phyloP scores from a whole-genome alignment of 768 basidiomycete species.

The Lactarius pseudohatsudake region DNA sequence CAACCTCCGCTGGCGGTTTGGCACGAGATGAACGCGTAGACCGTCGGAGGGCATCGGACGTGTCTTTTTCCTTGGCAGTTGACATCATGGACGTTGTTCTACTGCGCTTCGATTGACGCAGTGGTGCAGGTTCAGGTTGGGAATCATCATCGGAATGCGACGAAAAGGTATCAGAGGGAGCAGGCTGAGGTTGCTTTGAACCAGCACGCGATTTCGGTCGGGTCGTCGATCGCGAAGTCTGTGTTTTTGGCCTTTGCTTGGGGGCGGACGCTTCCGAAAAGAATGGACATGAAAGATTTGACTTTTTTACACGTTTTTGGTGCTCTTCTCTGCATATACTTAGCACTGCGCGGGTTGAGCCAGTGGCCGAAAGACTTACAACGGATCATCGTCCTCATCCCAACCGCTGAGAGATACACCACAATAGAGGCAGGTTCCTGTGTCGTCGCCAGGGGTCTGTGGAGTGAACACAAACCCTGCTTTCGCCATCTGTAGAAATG shows the following conservation, averaged over 20 bases:
- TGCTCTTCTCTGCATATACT: constrained; percentile 63
- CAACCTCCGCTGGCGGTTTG: constrained; percentile 12
- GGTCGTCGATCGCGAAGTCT: constrained; percentile 34
- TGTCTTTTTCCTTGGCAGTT: constrained; percentile 10
- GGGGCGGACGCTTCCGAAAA: constrained; percentile 33
- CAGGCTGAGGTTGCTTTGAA: constrained; percentile 21
- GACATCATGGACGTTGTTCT: constrained; percentile 18
- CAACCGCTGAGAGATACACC: constrained; percentile 77
- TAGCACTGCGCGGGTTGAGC: constrained; percentile 9
- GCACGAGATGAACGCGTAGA: constrained; percentile 28
- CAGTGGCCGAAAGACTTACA: constrained; percentile 52
- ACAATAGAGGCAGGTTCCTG: constrained; percentile 85
- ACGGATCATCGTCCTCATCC: constrained; percentile 84
- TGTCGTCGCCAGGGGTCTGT: constrained; percentile 66
- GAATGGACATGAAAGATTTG: constrained; percentile 45
- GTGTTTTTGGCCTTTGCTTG: constrained; percentile 32
- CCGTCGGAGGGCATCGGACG: constrained; percentile 25
- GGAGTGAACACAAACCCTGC: constrained; percentile 88
- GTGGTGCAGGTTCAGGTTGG: constrained; percentile 17
- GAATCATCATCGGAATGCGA: constrained; percentile 26
- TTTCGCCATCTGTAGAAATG: constrained; percentile 66
- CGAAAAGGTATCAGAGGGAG: constrained; percentile 15
- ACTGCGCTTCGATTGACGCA: constrained; percentile 18
- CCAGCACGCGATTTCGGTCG: constrained; percentile 27
- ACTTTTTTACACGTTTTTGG: constrained; percentile 58